A percentile compares a stretch with the other conserved stretches of the same genome.
Evolutionary conservation across 129 eudicot genomes (phyloP).

Genomic region (Solidago caesia): DNA sequence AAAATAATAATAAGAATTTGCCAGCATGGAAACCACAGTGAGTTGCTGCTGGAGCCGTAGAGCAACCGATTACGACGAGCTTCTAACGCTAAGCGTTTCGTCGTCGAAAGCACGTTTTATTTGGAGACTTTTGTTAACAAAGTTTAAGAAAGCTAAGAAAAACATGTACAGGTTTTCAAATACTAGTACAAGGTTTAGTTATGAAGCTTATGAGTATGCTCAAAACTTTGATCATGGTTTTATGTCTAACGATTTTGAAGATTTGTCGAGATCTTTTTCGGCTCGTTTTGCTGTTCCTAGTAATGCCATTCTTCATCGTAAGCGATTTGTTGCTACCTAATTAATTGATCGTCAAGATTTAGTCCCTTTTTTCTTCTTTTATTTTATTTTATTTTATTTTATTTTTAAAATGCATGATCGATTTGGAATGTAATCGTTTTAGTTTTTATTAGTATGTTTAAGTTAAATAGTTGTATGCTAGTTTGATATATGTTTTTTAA

Average conservation of each 20-base stretch:
- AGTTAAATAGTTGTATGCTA: background rate
- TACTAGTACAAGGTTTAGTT: constrained; percentile 41
- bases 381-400: background rate
- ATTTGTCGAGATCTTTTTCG: constrained; percentile 59
- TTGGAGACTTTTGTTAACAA: constrained; percentile 51
- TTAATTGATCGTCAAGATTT: too few species aligned
- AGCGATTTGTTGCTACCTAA: constrained; percentile 15
- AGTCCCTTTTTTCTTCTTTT: too few species aligned
- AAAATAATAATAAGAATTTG: too few species aligned
- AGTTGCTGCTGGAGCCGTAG: constrained; percentile 37
- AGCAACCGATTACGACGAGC: constrained; percentile 38
- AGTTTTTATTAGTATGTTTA: background rate
- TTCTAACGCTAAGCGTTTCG: constrained; percentile 19
- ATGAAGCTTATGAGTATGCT: constrained; percentile 61
- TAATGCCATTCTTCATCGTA: constrained; percentile 22
- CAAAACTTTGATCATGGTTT: constrained; percentile 69
- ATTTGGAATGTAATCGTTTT: constrained; percentile 27
- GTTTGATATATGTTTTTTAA: background rate
- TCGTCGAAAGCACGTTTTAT: constrained; percentile 39
- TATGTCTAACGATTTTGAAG: constrained; percentile 48
- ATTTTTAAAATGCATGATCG: background rate
- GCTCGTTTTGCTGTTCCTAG: constrained; percentile 78
- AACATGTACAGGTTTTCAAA: constrained; percentile 33
- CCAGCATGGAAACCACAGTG: constrained; percentile 42
- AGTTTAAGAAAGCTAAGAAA: constrained; percentile 50